Evolutionary conservation across 2,329 filamentous ascomycete genomes (phyloP).

Genomic region (Spiromastix sp.): DNA sequence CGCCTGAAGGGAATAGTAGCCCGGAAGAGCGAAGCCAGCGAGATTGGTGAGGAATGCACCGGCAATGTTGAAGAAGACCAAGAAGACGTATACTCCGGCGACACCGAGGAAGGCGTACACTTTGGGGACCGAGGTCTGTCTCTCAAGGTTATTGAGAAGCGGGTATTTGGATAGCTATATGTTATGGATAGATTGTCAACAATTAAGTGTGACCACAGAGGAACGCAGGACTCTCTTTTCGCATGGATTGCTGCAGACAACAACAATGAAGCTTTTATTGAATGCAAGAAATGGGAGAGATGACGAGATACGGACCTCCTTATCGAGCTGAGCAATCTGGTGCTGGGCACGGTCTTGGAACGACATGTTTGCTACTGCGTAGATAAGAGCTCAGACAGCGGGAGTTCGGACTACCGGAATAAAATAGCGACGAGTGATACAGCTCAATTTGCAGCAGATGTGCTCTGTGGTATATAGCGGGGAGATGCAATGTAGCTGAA

Average conservation of each 20-base stretch:
- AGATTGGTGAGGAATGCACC: slow-evolving; percentile 59
- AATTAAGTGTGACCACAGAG: not conserved
- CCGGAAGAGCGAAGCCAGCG: slow-evolving; percentile 54
- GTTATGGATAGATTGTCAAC: slow-evolving; percentile 8
- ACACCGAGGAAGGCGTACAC: slow-evolving; percentile 57
- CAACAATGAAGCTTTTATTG: not conserved
- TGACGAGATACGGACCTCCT: slow-evolving; percentile 44
- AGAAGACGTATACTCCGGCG: slow-evolving; percentile 57
- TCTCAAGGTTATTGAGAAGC: slow-evolving; percentile 57
- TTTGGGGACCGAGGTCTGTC: slow-evolving; percentile 58
- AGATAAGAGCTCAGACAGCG: too few relatives aligned
- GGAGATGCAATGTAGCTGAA: too few relatives aligned
- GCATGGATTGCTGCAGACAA: not conserved
- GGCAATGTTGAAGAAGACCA: slow-evolving; percentile 62
- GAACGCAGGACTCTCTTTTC: too few relatives aligned
- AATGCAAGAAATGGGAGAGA: slow-evolving; percentile 10
- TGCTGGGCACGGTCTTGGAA: slow-evolving; percentile 55
- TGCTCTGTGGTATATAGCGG: too few relatives aligned
- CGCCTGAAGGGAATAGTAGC: slow-evolving; percentile 56
- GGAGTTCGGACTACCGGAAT: too few relatives aligned
- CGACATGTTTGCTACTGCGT: slow-evolving; percentile 9
- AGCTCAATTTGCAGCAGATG: not conserved
- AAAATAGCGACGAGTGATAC: not conserved
- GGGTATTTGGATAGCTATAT: slow-evolving; percentile 62
- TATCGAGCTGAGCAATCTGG: slow-evolving; percentile 57